phyloP scores from a whole-genome alignment of 2,329 filamentous ascomycete species.

The Coniochaeta pulveracea region DNA sequence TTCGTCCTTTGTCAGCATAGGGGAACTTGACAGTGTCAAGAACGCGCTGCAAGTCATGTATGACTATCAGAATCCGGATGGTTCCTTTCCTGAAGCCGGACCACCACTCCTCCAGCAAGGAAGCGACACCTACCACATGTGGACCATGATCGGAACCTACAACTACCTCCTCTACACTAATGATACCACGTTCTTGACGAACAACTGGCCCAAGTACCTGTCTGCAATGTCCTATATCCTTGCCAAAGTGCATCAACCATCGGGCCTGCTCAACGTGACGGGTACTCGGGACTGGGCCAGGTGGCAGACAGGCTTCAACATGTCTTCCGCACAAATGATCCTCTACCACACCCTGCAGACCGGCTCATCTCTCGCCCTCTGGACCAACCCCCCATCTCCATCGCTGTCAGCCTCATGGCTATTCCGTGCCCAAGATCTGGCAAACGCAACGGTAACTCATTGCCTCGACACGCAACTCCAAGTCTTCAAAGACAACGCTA shows the following conservation, averaged over 20 bases:
- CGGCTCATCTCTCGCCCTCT: constrained; percentile 36
- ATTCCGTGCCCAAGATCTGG: constrained; percentile 26
- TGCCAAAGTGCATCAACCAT: constrained; percentile 12
- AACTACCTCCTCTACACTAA: constrained; percentile 43
- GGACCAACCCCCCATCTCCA: constrained; percentile 27
- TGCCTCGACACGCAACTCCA: not conserved
- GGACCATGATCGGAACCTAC: constrained; percentile 40
- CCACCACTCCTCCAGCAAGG: constrained; percentile 25
- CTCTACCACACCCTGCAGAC: constrained; percentile 43
- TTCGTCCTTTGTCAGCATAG: constrained; percentile 34
- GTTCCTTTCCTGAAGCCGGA: constrained; percentile 38
- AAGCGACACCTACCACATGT: constrained; percentile 22
- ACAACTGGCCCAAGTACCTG: constrained; percentile 20
- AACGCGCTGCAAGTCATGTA: constrained; percentile 33
- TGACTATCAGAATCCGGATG: constrained; percentile 23
- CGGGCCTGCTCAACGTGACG: constrained; percentile 35
- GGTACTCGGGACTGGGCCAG: constrained; percentile 39
- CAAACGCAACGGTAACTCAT: constrained; percentile 26
- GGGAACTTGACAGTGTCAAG: constrained; percentile 31
- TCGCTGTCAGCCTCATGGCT: constrained; percentile 25
- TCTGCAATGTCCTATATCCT: constrained; percentile 17
- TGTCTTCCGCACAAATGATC: constrained; percentile 29
- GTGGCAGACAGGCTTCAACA: constrained; percentile 35
- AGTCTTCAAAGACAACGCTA: constrained; percentile 40
- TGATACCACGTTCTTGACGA: constrained; percentile 24